Evolutionary conservation across 2,329 filamentous ascomycete genomes (phyloP).

Genomic region (Aspergillus unguis): DNA sequence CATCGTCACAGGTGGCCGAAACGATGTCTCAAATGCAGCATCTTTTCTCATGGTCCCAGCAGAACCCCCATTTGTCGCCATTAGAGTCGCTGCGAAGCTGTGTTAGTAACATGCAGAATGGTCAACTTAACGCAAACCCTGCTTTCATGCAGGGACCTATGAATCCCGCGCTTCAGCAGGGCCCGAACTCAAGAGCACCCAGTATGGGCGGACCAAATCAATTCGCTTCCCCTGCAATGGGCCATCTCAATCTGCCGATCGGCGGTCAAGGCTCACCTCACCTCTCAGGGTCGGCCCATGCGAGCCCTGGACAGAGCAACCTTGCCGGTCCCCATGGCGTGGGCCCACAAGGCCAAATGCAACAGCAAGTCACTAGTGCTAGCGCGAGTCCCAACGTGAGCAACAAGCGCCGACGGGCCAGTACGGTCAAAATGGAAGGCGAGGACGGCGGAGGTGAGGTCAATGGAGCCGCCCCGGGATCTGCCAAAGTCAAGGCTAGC

Average conservation of each 20-base stretch:
- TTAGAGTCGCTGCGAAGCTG: constrained; percentile 55
- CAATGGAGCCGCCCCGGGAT: constrained; percentile 44
- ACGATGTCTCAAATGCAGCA: constrained; percentile 63
- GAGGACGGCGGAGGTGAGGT: constrained; percentile 52
- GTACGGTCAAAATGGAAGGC: constrained; percentile 58
- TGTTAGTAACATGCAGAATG: constrained; percentile 44
- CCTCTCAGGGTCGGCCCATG: constrained; percentile 50
- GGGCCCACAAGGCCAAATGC: constrained; percentile 57
- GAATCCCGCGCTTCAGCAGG: constrained; percentile 36
- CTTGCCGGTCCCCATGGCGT: constrained; percentile 50
- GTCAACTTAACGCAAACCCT: constrained; percentile 29
- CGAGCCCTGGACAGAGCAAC: constrained; percentile 46
- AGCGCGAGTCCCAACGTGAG: constrained; percentile 62
- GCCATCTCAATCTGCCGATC: constrained; percentile 50
- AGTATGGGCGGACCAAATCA: constrained; percentile 48
- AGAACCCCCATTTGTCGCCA: constrained; percentile 52
- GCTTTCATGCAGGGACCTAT: constrained; percentile 30
- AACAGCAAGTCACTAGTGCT: constrained; percentile 52
- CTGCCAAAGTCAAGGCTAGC: constrained; percentile 47
- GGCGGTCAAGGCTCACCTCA: constrained; percentile 49
- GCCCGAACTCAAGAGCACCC: constrained; percentile 41
- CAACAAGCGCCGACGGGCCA: constrained; percentile 57
- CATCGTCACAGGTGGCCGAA: constrained; percentile 54
- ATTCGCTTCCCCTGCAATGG: constrained; percentile 59
- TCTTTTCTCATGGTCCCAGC: constrained; percentile 56